Percentiles rank a stretch among this genome's conserved stretches.
phyloP scores from a whole-genome alignment of 257 asterid genomes.

The Solanum paucissectum region DNA sequence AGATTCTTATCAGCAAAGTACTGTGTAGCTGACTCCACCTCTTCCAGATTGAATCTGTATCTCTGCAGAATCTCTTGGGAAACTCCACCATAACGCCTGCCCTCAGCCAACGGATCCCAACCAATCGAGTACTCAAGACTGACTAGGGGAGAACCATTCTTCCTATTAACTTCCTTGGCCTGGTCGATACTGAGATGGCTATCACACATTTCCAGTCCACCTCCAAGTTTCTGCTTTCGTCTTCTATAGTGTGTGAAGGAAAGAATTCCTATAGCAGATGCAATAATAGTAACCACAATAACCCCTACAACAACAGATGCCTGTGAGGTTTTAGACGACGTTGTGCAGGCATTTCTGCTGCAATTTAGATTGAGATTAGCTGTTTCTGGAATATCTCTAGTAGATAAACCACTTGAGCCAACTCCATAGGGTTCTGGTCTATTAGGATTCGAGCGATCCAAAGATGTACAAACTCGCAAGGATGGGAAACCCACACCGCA shows the following conservation, averaged over 20 bases:
- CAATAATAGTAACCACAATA: constrained; percentile 24
- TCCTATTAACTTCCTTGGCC: constrained; percentile 31
- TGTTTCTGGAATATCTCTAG: constrained; percentile 68
- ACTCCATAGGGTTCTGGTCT: constrained; percentile 60
- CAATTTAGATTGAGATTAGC: constrained; percentile 69
- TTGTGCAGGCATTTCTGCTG: constrained; percentile 41
- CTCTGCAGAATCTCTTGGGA: constrained; percentile 55
- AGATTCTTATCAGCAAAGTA: constrained; percentile 68
- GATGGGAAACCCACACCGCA: constrained; percentile 71
- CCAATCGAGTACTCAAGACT: constrained; percentile 86
- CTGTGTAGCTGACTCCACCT: constrained; percentile 77
- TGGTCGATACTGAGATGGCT: constrained; percentile 32
- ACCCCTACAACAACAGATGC: constrained; percentile 58
- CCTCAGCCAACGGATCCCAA: constrained; percentile 94
- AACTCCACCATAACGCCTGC: constrained; percentile 49
- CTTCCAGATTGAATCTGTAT: constrained; percentile 68
- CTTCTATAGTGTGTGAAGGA: constrained; percentile 38
- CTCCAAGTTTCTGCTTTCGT: constrained; percentile 49
- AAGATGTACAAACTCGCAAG: constrained; percentile 38
- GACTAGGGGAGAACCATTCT: constrained; percentile 79
- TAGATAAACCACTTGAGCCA: constrained; percentile 29
- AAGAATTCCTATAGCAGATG: constrained; percentile 31
- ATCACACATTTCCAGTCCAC: constrained; percentile 23
- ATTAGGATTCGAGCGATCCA: constrained; percentile 24
- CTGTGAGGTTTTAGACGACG: constrained; percentile 37